Evolutionary conservation across 306 rosid species (phyloP), one percentile per base, ranked within the genome.

Genomic region (Cicer judaicum): DNA sequence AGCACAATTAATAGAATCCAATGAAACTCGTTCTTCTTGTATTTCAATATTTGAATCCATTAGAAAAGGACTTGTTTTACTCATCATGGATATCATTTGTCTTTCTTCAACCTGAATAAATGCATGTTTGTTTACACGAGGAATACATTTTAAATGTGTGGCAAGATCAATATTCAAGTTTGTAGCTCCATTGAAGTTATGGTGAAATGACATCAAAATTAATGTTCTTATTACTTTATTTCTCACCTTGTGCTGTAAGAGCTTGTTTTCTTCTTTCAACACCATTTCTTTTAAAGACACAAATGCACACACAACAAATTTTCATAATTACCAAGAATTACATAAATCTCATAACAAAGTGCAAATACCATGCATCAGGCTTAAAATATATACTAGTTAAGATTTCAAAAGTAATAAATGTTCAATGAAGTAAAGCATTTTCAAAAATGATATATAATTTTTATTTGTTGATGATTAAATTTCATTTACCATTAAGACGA

Each of bases 221-320:
- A 29, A 29, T 29, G 36, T 29, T 29, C 36, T 29, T 29, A 4
- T 29, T 29, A 29, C 36, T 3, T 6, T 18, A 18, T 13, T 64
- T 12, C 49, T 76, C 70, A 81, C 85, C 81, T 76, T 65, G 21
- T 49, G 73, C 75, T 64, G 71, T 21, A 81, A 53, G n/a, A 14
- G 64, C 72, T 57, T 54, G 75, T 81, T 81, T 60, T 81, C 71
- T 57, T 76, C 79, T 24, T 41, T 75, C 85, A 81, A 47, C 13
- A 46, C 10, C 3, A 29, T 12, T 40, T 66, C 75, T 81, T 76
- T 63, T 7, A 49, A 66, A 34, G 16, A 10, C 64, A 55, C 5
- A 39, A 49, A 50, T 59, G 64, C 42, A 52, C 39, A 40, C 5
- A 69, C 42, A 10, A 18, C 40, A 54, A 13, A 9, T 77, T 18